Evolutionary conservation across 768 basidiomycete genomes (phyloP), one percentile per base, ranked within the genome.

Genomic region (Leccinum disarticulatum): DNA sequence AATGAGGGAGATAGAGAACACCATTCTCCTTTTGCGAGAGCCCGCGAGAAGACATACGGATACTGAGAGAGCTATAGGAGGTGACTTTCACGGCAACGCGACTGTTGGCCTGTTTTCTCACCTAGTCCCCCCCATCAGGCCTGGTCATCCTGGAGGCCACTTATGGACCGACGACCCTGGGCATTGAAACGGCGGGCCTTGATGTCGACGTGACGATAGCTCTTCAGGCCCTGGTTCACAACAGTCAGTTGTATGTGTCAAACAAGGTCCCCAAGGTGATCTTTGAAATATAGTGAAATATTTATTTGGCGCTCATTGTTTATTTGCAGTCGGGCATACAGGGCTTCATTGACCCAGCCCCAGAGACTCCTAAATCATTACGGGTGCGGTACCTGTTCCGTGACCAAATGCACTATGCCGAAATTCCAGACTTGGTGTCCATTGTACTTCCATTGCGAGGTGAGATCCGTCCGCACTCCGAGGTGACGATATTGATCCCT

Each of bases 281-380:
- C 35, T 48, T 54, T 48, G 52, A 30, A 55, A 47, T 50, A 15
- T 8, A 35, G 14, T 7, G 15, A 47, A 47, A 54, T 31, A 41
- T 58, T 36, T 25, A 35, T 48, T 28, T 57, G 38, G 27, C 17
- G 35, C 59, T 64, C 33, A 62, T 47, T 7, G 58, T 25, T 55
- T 57, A 60, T 36, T 55, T 38, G 33, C 64, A 90, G 90, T 77
- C 85, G 59, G 82, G 85, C 28, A 78, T 96, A 43, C 87, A 91
- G 68, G 93, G 93, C n/a, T 94, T 97, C 77, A 87, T 84, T 69
- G 93, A 96, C 76, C 90, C 91, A 57, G 86, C 87, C 17, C 87
- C 90, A 14, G 85, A 84, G n/a, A 79, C 82, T 56, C 74, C 81
- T 52, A 95, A 95, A 77, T 77, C 77, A 6, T 76, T 95, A 54